Evolutionary conservation across 371 early-diverging fungal genomes (phyloP), one percentile per base, ranked within the genome.

Genomic region (Entomophthora muscae): DNA sequence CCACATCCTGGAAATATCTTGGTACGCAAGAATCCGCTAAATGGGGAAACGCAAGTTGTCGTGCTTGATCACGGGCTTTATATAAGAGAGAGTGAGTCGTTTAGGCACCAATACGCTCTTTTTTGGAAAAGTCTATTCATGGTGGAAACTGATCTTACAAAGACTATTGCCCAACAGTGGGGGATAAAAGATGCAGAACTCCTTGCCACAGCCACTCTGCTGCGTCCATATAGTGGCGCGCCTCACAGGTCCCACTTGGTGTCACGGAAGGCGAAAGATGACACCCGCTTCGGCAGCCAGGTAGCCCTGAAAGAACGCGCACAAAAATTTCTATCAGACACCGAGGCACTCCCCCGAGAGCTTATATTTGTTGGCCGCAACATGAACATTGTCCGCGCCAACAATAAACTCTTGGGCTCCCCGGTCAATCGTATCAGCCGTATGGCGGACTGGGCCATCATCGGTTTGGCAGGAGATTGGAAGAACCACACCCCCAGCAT

Each of bases 41-140:
- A 79, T 3, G 72, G 73, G 27, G 72, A 66, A 3, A 71, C 72
- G 56, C 74, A 86, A 67, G 67, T 88, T 27, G 82, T 93, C 0
- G 71, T 93, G n/a, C 78, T 95, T 57, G 94, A 95, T 64, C 95
- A 95, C 71, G 95, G 95, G 1, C 78, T 95, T 21, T 95, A 92
- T 66, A 82, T 92, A 32, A 79, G 83, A 64, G 85, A 84, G 66
- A 78, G 80, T 2, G 81, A 78, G 57, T 66, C 66, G 66, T 93
- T 95, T 68, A 76, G 84, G n/a, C 68, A 75, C 53, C 82, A 93
- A 63, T 91, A 93, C 68, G 83, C 88, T 56, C 68, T 76, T 62
- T 78, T 95, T 55, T 95, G 93, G 93, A 88, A 89, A 65, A 77
- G 89, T 0, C 27, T 66, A 0, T 88, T 90, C 70, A 69, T 87